Base-by-base conservation (phyloP, 1,139 yeast genomes). In the Candida sojae region DNA sequence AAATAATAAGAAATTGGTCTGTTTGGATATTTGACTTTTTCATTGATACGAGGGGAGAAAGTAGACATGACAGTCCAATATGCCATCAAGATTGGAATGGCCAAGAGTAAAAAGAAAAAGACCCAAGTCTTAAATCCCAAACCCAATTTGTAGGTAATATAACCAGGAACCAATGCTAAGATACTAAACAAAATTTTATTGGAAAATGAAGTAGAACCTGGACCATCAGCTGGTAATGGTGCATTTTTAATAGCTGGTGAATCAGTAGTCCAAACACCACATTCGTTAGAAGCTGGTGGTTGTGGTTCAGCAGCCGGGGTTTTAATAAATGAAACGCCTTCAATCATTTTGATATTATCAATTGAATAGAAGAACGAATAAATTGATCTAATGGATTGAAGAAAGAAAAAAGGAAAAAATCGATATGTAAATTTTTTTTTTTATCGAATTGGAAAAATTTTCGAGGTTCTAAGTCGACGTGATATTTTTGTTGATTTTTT, bases 211-310 rank as follows among this genome's bases (percentile, higher is more conserved):
- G 82, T 83, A 39, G 91, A 77, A 28, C 96, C 92, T 6, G 96
- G 90, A 39, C 97, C 97, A 66, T 90, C 97, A 6, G 96, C 97
- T 35, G 96, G 91, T 55, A 89, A 75, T 25, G 92, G 92, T 9
- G 95, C 96, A 65, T 90, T 90, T 59, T 86, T 81, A 64, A 90
- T 90, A 10, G 95, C 73, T 33, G 96, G 96, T 45, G 77, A 68
- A 43, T 71, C 82, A 40, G 88, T 81, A 52, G 91, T 84, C 58
- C 74, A 68, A 43, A 85, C 79, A 13, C 93, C 93, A 51, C 71
- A 72, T 49, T 68, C 79, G 38, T 69, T 70, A 37, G 77, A 62
- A 12, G 82, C 71, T 34, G 81, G 72, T 29, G 83, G 81, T 46
- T 75, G 80, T 47, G 64, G 63, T 47, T 80, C 71, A 25, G 79